Conservation (phyloP, 2,329 filamentous ascomycete genomes). For the Monosporascus sp. region DNA sequence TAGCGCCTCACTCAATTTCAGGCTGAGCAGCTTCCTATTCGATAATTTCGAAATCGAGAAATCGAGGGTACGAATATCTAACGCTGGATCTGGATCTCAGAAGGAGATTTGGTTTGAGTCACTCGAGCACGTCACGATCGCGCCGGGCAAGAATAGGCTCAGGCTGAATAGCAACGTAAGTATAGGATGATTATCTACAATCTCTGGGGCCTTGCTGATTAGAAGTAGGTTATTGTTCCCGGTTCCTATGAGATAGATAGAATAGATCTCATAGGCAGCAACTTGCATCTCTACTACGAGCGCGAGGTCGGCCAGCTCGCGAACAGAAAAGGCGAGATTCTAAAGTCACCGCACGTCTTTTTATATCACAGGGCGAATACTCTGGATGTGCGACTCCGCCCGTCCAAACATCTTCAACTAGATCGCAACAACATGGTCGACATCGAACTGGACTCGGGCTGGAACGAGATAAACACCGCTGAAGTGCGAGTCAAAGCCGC, state of each 20-base stretch:
- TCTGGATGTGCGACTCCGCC: conserved; percentile 61
- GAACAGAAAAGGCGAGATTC: conserved; percentile 42
- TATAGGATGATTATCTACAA: neutral
- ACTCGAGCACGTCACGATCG: conserved; percentile 39
- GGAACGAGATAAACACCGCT: conserved; percentile 60
- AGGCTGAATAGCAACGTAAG: conserved; percentile 40
- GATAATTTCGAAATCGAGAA: conserved; percentile 63
- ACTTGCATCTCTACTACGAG: conserved; percentile 62
- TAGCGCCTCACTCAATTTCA: conserved; percentile 65
- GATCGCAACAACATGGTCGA: conserved; percentile 75
- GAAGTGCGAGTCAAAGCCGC: conserved; percentile 58
- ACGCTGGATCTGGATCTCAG: conserved; percentile 45
- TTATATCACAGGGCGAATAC: conserved; percentile 66
- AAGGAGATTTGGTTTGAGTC: conserved; percentile 65
- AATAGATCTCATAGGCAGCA: conserved; percentile 58
- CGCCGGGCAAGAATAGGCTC: conserved; percentile 46
- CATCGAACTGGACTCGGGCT: conserved; percentile 65
- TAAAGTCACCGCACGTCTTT: conserved; percentile 58
- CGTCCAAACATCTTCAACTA: conserved; percentile 69
- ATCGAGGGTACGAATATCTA: conserved; percentile 58
- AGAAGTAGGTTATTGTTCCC: conserved; percentile 53
- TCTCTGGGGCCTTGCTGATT: conserved; percentile 23
- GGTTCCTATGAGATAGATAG: conserved; percentile 73
- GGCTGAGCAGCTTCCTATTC: conserved; percentile 65
- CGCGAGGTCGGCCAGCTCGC: conserved; percentile 45